Conservation (phyloP, 768 basidiomycete genomes). For the Hysterangium stoloniferum region DNA sequence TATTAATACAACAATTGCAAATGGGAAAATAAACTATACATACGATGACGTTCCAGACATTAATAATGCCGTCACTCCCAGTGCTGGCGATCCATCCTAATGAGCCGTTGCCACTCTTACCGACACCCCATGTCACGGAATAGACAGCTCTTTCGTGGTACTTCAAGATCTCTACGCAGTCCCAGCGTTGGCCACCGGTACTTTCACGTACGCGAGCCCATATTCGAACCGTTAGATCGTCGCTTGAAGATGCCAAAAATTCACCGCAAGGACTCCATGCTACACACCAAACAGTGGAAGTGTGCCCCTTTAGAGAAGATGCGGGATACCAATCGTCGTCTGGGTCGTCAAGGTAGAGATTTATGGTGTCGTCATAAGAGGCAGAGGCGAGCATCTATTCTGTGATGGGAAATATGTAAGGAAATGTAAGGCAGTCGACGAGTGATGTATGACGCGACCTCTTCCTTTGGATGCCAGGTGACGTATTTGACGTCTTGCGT, state of each 20-base stretch:
- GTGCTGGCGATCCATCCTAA: conserved; percentile 82
- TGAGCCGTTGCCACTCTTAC: conserved; percentile 27
- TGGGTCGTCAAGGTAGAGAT: conserved; percentile 88
- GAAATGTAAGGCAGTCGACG: neutral
- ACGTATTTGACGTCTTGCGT: conserved; percentile 93
- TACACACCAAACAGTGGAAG: conserved; percentile 87
- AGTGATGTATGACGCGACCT: conserved; percentile 44
- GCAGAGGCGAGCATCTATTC: conserved; percentile 87
- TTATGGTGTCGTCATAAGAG: conserved; percentile 95
- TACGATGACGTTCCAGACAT: conserved; percentile 73
- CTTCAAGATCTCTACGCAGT: conserved; percentile 47
- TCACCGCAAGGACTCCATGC: conserved; percentile 70
- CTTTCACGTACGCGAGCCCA: conserved; percentile 54
- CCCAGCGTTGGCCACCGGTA: conserved; percentile 47
- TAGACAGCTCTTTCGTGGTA: conserved; percentile 75
- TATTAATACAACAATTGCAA: conserved; percentile 15
- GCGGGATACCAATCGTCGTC: conserved; percentile 92
- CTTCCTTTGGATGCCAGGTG: conserved; percentile 91
- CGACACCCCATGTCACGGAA: conserved; percentile 63
- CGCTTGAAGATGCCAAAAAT: conserved; percentile 83
- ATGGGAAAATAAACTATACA: conserved; percentile 15
- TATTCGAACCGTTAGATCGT: conserved; percentile 75
- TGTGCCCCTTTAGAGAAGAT: conserved; percentile 70
- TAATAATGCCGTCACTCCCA: conserved; percentile 78
- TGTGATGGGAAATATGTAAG: conserved; percentile 11